Evolutionary conservation across 495 filamentous ascomycete genomes (phyloP), one percentile per base, ranked within the genome.

Genomic region (Aspergillus kassunensis): DNA sequence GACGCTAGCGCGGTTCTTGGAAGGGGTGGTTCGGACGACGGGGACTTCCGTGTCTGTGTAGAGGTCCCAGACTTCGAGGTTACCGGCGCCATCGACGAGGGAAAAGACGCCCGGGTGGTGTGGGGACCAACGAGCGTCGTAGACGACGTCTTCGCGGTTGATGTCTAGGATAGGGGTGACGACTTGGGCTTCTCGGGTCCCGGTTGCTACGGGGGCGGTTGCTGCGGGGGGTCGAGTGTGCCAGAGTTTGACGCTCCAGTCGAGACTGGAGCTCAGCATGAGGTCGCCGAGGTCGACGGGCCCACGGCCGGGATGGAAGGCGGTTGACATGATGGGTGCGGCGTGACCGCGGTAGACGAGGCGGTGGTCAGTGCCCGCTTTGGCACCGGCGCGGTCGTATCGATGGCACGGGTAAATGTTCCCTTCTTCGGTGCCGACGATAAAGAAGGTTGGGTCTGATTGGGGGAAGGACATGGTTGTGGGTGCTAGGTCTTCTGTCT

Each of bases 211-310:
- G n/a, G 75, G 68, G 12, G 74, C 68, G 6, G 67, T 72, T 13
- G 82, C 79, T 16, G 80, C 77, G 12, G 76, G 70, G 2, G 93
- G 85, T 3, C 89, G 83, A 16, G 92, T 86, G 67, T 91, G 92
- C 93, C 93, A 99, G 20, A 99, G 75, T 69, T 95, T 96, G 51
- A 96, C 90, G 60, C 84, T 91, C 93, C 93, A 99, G 73, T 99
- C 93, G 11, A 97, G 74, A 36, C 84, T 88, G 11, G 86, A 83
- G 19, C 84, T 88, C 27, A 99, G 78, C 37, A 97, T 87, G 3
- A 99, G 76, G 55, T 99, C 95, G 23, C 92, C 91, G n/a, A 99
- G 83, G 66, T 99, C 95, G 34, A 97, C 83, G 3, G 87, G 87
- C 8, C 93, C 93, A 7, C 87, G 83, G 4, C 89, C 86, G 1